These are phyloP conservation scores for Cutaneotrichosporon mucoides DNA, from an alignment of 1,284 basidiomycete species.

Conservation along the genomic window DNA sequence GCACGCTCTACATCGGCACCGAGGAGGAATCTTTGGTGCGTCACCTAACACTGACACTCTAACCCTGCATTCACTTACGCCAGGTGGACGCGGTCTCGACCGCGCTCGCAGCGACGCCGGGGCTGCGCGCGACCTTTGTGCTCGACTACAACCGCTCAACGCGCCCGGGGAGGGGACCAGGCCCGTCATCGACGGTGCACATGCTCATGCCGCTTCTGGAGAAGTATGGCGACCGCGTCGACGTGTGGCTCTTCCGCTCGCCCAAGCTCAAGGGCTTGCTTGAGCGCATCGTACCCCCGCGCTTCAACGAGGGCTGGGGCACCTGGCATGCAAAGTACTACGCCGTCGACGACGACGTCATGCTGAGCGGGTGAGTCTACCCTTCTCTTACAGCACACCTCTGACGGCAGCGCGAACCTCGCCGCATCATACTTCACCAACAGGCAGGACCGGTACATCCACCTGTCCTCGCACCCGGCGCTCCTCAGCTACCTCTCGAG, in stretches of 20 bases:
- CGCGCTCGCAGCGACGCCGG: conserved; percentile 59
- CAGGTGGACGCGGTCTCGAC: conserved; percentile 65
- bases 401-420: conserved; percentile 73
- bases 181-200: conserved; percentile 60
- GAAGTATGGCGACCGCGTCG: conserved; percentile 69
- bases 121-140: conserved; percentile 67
- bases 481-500: conserved; percentile 79
- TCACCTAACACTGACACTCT: neutral
- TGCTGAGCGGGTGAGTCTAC: conserved; percentile 79
- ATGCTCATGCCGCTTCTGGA: conserved; percentile 68
- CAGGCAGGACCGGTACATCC: conserved; percentile 89
- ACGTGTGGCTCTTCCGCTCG: conserved; percentile 76
- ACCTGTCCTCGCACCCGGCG: conserved; percentile 60
- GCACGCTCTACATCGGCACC: conserved; percentile 75
- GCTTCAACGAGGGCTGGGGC: conserved; percentile 98
- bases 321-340: conserved; percentile 98
- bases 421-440: conserved; percentile 92
- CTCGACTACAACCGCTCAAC: conserved; percentile 91
- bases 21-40: conserved; percentile 62
- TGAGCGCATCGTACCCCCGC: conserved; percentile 74
- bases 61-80: neutral
- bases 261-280: conserved; percentile 73
- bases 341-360: conserved; percentile 82
- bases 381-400: neutral
- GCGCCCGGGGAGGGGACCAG: conserved; percentile 58